Percentiles rank a stretch among this genome's conserved stretches.
These are phyloP conservation scores for Arabidopsis arenosa DNA, from an alignment of 345 rosid species.

Conservation along the genomic window DNA sequence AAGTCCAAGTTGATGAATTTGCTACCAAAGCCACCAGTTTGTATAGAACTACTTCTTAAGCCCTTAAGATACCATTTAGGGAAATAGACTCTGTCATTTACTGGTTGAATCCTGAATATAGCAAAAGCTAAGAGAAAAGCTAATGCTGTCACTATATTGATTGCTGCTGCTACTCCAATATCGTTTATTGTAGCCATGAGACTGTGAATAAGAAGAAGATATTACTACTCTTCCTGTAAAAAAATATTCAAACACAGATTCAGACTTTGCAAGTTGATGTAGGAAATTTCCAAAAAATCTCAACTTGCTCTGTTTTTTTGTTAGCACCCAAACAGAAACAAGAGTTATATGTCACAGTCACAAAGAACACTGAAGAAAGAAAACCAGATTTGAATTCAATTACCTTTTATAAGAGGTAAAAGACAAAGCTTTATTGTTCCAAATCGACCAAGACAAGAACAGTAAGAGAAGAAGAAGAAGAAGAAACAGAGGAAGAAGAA, in stretches of 20 bases:
- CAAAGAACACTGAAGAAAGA: slow-evolving; percentile 22
- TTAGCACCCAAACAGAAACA: slow-evolving; percentile 24
- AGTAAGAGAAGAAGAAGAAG: background rate
- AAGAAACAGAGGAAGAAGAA: slow-evolving; percentile 24
- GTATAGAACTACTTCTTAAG: slow-evolving; percentile 68
- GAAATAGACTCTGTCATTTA: slow-evolving; percentile 91
- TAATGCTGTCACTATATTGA: slow-evolving; percentile 77
- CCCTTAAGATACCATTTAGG: slow-evolving; percentile 95
- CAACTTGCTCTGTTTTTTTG: slow-evolving; percentile 13
- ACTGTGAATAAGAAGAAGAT: slow-evolving; percentile 7
- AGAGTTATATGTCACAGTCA: slow-evolving; percentile 36
- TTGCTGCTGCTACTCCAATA: slow-evolving; percentile 84
- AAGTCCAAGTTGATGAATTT: slow-evolving; percentile 79
- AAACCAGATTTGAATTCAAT: slow-evolving; percentile 7
- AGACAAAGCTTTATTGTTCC: slow-evolving; percentile 31
- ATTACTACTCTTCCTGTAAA: slow-evolving; percentile 28
- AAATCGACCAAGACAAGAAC: slow-evolving; percentile 21
- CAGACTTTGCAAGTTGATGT: slow-evolving; percentile 19
- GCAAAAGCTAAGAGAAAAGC: slow-evolving; percentile 85
- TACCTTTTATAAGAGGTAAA: slow-evolving; percentile 38
- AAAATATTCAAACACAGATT: slow-evolving; percentile 16
- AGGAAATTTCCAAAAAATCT: slow-evolving; percentile 3
- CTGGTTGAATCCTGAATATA: slow-evolving; percentile 81
- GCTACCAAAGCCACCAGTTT: slow-evolving; percentile 64
- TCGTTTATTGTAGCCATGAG: slow-evolving; percentile 81